phyloP scores from a whole-genome alignment of 2,329 filamentous ascomycete species.

The Neofusicoccum kwambonambiense region DNA sequence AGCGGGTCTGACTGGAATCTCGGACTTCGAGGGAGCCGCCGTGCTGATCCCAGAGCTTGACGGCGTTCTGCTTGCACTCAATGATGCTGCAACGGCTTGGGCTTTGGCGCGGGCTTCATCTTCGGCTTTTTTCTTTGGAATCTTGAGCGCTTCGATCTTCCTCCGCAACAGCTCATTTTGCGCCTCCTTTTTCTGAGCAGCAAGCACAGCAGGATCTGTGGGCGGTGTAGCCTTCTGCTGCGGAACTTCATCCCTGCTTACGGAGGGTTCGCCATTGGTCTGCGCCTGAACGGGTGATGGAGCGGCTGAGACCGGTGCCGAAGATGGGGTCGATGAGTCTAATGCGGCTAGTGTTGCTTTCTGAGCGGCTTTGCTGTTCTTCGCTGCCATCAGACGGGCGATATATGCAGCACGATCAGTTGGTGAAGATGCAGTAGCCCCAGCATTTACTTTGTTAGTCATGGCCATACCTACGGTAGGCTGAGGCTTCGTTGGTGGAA shows the following conservation, averaged over 20 bases:
- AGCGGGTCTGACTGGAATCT: constrained; percentile 1
- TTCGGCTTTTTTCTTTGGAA: constrained; percentile 10
- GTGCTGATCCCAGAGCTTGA: not conserved
- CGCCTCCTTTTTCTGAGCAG: constrained; percentile 54
- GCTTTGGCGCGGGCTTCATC: constrained; percentile 16
- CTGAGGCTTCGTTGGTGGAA: constrained; percentile 1
- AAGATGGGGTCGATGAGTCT: not conserved
- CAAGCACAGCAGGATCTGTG: constrained; percentile 19
- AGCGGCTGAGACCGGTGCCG: not conserved
- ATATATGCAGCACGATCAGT: constrained; percentile 75
- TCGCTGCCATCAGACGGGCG: constrained; percentile 71
- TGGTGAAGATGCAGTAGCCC: constrained; percentile 25
- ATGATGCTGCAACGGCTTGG: constrained; percentile 3
- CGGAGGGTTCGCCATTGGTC: not conserved
- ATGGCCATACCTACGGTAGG: constrained; percentile 5
- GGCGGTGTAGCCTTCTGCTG: not conserved
- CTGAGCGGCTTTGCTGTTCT: constrained; percentile 47
- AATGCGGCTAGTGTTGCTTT: constrained; percentile 7
- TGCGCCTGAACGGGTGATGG: not conserved
- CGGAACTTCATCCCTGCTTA: not conserved
- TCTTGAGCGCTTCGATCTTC: constrained; percentile 67
- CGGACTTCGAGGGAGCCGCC: not conserved
- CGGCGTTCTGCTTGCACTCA: constrained; percentile 4
- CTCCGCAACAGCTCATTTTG: constrained; percentile 75
- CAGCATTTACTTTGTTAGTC: not conserved